These are phyloP conservation scores for Tylopilus intermedius DNA, from an alignment of 768 basidiomycete species.

Conservation along the genomic window DNA sequence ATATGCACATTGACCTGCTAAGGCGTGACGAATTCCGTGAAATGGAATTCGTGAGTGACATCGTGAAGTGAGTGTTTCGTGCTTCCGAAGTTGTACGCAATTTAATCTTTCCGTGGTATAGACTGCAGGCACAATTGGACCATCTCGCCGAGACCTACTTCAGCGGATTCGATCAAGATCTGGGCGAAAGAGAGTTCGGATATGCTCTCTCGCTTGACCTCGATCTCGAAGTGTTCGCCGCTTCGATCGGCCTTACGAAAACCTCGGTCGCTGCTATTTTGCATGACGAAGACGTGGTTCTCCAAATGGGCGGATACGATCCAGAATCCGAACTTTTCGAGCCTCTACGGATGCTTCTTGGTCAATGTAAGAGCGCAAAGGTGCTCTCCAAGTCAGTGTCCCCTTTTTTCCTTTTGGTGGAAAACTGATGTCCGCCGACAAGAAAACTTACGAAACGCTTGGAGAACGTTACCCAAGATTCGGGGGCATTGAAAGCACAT, in stretches of 20 bases:
- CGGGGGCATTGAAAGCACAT: slow-evolving; percentile 64
- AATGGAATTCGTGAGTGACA: slow-evolving; percentile 87
- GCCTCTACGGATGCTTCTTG: slow-evolving; percentile 77
- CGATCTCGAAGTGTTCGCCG: slow-evolving; percentile 91
- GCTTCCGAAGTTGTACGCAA: background rate
- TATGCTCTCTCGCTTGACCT: slow-evolving; percentile 78
- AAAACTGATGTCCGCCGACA: background rate
- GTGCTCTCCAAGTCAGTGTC: slow-evolving; percentile 63
- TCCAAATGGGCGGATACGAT: slow-evolving; percentile 72
- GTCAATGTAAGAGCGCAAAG: slow-evolving; percentile 79
- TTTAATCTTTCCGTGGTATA: slow-evolving; percentile 28
- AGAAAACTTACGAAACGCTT: slow-evolving; percentile 88
- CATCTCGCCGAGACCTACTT: slow-evolving; percentile 90
- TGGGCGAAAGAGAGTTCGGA: slow-evolving; percentile 86
- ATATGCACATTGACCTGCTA: slow-evolving; percentile 84
- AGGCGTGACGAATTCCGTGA: slow-evolving; percentile 88
- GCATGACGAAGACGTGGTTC: slow-evolving; percentile 70
- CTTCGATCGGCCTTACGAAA: slow-evolving; percentile 85
- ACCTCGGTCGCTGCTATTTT: slow-evolving; percentile 72
- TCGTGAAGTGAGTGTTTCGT: slow-evolving; percentile 66
- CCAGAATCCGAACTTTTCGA: slow-evolving; percentile 72
- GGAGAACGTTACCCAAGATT: slow-evolving; percentile 72
- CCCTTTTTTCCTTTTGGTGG: background rate
- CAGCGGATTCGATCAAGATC: slow-evolving; percentile 72
- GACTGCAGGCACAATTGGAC: slow-evolving; percentile 90